Evolutionary conservation across 2,329 filamentous ascomycete genomes (phyloP).

Genomic region (Fusarium hainanense): DNA sequence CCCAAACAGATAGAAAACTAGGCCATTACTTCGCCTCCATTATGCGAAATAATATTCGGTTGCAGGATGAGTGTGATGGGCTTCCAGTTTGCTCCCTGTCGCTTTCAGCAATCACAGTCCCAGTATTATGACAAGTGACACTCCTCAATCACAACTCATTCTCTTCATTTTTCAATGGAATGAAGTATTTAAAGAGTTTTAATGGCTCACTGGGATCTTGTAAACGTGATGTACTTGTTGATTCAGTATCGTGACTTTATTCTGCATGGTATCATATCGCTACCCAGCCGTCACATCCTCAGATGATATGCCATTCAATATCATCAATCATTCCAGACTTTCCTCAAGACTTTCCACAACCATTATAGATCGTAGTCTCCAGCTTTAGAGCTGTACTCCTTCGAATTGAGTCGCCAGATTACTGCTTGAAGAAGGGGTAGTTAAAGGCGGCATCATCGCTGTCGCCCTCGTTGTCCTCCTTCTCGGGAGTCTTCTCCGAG

Average conservation of each 20-base stretch:
- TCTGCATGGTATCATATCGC: conserved; percentile 11
- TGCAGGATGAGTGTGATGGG: not conserved
- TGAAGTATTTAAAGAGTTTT: not conserved
- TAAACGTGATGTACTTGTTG: not conserved
- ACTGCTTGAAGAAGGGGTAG: conserved; percentile 23
- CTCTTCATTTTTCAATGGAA: too few species aligned
- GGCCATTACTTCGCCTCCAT: not conserved
- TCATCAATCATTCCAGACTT: conserved; percentile 1
- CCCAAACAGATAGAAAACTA: not conserved
- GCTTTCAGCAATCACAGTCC: not conserved
- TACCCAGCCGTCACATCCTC: conserved; percentile 9
- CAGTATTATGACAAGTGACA: not conserved
- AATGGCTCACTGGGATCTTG: not conserved
- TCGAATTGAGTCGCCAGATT: not conserved
- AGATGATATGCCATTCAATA: conserved; percentile 11
- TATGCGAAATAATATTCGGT: not conserved
- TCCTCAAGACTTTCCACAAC: conserved; percentile 1
- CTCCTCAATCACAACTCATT: not conserved
- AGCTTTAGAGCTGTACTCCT: too few species aligned
- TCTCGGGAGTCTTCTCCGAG: conserved; percentile 35
- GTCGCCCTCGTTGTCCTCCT: conserved; percentile 9
- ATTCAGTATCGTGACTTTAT: conserved; percentile 14
- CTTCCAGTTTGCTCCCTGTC: not conserved
- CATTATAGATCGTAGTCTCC: not conserved
- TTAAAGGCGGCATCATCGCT: not conserved